These are phyloP conservation scores for Ustilago bromivora DNA, from an alignment of 1,284 basidiomycete species.

Conservation along the genomic window DNA sequence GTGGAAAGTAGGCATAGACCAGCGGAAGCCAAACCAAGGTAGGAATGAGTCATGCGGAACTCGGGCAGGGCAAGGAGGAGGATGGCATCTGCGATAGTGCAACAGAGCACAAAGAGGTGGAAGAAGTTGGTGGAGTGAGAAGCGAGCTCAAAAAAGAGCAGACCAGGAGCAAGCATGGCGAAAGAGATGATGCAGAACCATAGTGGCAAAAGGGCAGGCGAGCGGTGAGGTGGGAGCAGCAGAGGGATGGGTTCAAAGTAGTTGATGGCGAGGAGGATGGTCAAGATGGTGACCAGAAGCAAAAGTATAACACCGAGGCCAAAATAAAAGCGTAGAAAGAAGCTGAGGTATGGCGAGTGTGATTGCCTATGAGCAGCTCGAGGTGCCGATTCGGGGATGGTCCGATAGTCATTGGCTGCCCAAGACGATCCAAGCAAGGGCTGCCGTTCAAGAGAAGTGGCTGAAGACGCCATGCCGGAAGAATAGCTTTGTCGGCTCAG, in stretches of 20 bases:
- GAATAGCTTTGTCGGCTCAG: not conserved
- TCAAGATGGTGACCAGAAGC: conserved; percentile 34
- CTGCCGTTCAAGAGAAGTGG: conserved; percentile 32
- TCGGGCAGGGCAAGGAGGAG: conserved; percentile 40
- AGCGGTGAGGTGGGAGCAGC: conserved; percentile 49
- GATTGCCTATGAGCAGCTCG: conserved; percentile 14
- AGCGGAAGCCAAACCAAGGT: conserved; percentile 40
- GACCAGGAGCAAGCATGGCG: conserved; percentile 44
- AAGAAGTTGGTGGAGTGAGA: conserved; percentile 49
- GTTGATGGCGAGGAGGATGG: conserved; percentile 50
- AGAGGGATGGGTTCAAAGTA: conserved; percentile 49
- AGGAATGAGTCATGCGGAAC: conserved; percentile 44
- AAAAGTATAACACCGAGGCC: conserved; percentile 39
- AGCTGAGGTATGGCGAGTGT: conserved; percentile 40
- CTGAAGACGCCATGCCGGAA: conserved; percentile 27
- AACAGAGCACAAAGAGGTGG: conserved; percentile 44
- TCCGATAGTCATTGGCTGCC: conserved; percentile 21
- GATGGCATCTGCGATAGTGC: conserved; percentile 30
- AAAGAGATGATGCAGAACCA: conserved; percentile 52
- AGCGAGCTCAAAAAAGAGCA: conserved; percentile 59
- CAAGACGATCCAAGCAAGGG: conserved; percentile 28
- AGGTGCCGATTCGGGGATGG: conserved; percentile 19
- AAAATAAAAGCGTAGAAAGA: conserved; percentile 46
- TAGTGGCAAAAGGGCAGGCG: conserved; percentile 46
- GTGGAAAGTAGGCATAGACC: conserved; percentile 38